phyloP scores from a whole-genome alignment of 1,284 basidiomycete genomes.

The Rhodotorula sp. region DNA sequence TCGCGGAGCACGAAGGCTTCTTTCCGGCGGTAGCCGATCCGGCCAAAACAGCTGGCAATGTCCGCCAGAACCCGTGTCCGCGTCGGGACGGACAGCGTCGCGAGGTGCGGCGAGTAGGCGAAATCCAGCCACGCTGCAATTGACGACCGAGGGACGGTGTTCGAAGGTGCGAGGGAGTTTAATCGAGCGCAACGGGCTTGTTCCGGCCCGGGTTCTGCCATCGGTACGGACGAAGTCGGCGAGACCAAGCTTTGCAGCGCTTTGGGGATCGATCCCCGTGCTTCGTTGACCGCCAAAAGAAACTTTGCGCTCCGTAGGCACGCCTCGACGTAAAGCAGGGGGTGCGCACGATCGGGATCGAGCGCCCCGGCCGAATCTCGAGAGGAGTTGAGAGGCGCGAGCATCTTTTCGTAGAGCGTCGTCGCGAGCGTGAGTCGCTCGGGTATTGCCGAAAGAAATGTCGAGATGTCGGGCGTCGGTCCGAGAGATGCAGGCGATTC shows the following conservation, averaged over 20 bases:
- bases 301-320: constrained; percentile 39
- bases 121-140: constrained; percentile 30
- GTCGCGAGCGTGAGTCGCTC: constrained; percentile 40
- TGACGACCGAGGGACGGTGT: constrained; percentile 34
- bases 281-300: constrained; percentile 34
- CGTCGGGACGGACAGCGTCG: constrained; percentile 64
- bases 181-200: constrained; percentile 16
- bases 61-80: constrained; percentile 68
- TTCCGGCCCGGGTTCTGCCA: neutral
- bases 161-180: constrained; percentile 28
- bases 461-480: constrained; percentile 22
- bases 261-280: constrained; percentile 26
- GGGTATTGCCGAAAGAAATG: constrained; percentile 41
- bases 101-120: constrained; percentile 37
- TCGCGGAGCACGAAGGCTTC: constrained; percentile 83
- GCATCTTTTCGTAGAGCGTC: constrained; percentile 40
- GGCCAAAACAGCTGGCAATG: constrained; percentile 70
- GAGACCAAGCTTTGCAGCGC: constrained; percentile 27
- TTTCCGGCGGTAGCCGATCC: constrained; percentile 76
- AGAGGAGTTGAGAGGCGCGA: constrained; percentile 21
- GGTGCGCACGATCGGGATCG: constrained; percentile 41
- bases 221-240: neutral
- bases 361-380: constrained; percentile 1
- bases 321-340: constrained; percentile 42
- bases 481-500: constrained; percentile 11